phyloP scores from a whole-genome alignment of 2,329 filamentous ascomycete genomes.

The Sporothrix sp. region DNA sequence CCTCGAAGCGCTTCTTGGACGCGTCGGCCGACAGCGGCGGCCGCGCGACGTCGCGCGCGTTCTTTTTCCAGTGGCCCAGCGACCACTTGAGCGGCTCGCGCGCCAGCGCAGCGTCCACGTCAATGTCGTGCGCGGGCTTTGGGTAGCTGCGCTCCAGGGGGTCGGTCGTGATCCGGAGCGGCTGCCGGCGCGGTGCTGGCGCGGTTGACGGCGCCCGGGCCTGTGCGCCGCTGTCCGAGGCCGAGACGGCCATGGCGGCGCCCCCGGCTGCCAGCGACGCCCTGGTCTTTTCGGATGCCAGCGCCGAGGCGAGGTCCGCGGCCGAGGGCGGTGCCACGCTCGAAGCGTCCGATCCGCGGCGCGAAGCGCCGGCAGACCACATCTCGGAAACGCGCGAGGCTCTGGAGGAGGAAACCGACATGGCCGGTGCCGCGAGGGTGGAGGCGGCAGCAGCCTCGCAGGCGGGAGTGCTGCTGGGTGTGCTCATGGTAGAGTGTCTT shows the following conservation, averaged over 20 bases:
- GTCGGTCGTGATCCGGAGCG: conserved; percentile 18
- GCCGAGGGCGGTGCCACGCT: background rate
- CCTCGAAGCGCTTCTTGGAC: conserved; percentile 30
- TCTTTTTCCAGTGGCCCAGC: conserved; percentile 29
- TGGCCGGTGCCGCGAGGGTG: conserved; percentile 2
- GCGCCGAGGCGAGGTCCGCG: background rate
- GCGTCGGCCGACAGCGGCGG: conserved; percentile 24
- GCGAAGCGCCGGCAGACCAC: conserved; percentile 13
- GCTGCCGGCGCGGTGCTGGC: background rate
- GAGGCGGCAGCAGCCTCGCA: background rate
- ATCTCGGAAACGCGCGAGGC: background rate
- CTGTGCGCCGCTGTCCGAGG: background rate
- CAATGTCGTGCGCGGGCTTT: conserved; percentile 30
- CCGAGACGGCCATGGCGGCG: conserved; percentile 2
- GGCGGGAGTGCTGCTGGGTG: background rate
- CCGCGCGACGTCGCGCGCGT: conserved; percentile 21
- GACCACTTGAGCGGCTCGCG: conserved; percentile 32
- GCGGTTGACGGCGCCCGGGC: background rate
- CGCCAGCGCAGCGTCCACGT: conserved; percentile 34
- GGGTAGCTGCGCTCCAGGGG: conserved; percentile 32
- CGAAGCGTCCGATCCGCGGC: conserved; percentile 15
- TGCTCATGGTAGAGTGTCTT: background rate
- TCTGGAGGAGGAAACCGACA: conserved; percentile 8
- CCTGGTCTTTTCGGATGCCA: background rate
- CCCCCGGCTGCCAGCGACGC: background rate